Percentiles rank a stretch among this genome's conserved stretches.
phyloP scores from a whole-genome alignment of 257 asterid species.

The Ilex asprella region DNA sequence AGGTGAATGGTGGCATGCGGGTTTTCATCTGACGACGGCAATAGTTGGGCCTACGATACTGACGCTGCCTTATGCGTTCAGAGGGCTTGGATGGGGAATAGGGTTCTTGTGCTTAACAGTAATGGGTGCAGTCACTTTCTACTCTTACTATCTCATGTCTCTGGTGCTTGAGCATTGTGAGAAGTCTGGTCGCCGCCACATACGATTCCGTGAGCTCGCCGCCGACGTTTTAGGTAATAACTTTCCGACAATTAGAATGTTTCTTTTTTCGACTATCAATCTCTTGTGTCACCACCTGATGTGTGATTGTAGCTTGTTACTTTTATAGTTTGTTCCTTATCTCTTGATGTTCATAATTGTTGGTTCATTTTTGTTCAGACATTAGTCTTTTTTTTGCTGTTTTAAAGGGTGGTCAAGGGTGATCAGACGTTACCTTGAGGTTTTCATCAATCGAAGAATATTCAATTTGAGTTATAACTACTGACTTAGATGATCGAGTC shows the following conservation, averaged over 20 bases:
- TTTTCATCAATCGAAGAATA: too few relatives aligned
- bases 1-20: slow-evolving; percentile 99
- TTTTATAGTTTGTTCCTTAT: too few relatives aligned
- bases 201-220: slow-evolving; percentile 92
- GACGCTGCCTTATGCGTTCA: slow-evolving; percentile 83
- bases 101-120: slow-evolving; percentile 71
- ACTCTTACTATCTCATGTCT: slow-evolving; percentile 85
- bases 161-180: slow-evolving; percentile 92
- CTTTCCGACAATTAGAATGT: background rate
- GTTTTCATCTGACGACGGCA: slow-evolving; percentile 89
- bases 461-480: too few relatives aligned
- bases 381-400: too few relatives aligned
- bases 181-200: slow-evolving; percentile 89
- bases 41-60: slow-evolving; percentile 90
- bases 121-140: slow-evolving; percentile 83
- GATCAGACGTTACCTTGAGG: too few relatives aligned
- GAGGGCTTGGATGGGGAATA: slow-evolving; percentile 83
- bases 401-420: too few relatives aligned
- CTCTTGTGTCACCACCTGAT: too few relatives aligned
- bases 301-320: too few relatives aligned
- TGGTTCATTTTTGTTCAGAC: too few relatives aligned
- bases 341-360: too few relatives aligned
- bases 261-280: too few relatives aligned
- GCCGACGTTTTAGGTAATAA: slow-evolving; percentile 81
- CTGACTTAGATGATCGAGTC: too few relatives aligned